Percentiles rank a stretch among this genome's conserved stretches.
phyloP scores from a whole-genome alignment of 768 basidiomycete genomes.

The Tulasnella sp. region DNA sequence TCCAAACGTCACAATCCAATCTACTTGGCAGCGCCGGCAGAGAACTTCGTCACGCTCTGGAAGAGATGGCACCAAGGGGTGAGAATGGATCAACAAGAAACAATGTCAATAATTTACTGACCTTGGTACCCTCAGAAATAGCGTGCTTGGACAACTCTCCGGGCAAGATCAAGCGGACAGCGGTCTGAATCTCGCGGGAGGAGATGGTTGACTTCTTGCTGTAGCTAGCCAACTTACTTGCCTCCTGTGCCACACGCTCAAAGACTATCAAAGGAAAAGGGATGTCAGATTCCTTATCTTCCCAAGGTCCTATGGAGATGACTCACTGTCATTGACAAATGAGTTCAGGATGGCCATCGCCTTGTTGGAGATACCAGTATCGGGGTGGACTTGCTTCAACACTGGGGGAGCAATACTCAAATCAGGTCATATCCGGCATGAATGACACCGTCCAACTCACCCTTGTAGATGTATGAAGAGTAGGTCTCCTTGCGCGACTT shows the following conservation, averaged over 20 bases:
- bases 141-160: constrained; percentile 98
- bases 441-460: constrained; percentile 33
- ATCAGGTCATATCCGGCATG: not conserved
- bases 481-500: constrained; percentile 88
- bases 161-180: constrained; percentile 89
- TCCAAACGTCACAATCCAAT: not conserved
- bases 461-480: constrained; percentile 92
- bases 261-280: constrained; percentile 41
- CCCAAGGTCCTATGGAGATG: no score
- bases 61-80: not conserved
- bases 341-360: constrained; percentile 87
- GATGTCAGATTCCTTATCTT: no score
- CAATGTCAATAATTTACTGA: not conserved
- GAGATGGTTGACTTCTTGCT: constrained; percentile 99
- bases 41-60: constrained; percentile 18
- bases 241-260: constrained; percentile 82
- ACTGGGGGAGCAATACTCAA: constrained; percentile 36
- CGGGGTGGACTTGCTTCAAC: constrained; percentile 94
- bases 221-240: constrained; percentile 92
- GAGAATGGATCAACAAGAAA: not conserved
- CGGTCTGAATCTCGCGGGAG: constrained; percentile 95
- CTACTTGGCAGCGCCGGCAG: constrained; percentile 17
- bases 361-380: constrained; percentile 98
- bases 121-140: constrained; percentile 85
- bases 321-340: constrained; percentile 71